Evolutionary conservation across 257 asterid species (phyloP).

Genomic region (Gentiana straminea): DNA sequence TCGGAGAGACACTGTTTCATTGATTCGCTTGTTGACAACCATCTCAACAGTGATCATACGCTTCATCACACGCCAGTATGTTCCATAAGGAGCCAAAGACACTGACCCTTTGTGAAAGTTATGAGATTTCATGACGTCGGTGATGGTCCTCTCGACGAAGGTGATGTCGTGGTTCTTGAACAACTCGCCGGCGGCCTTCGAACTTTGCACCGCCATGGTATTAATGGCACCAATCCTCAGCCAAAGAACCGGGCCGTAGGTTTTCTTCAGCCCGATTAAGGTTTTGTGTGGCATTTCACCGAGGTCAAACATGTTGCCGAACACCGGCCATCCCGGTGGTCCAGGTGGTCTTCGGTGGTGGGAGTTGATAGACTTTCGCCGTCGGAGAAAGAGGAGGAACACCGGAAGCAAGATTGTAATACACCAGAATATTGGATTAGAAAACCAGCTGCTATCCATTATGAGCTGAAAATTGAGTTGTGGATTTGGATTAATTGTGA

Average conservation of each 20-base stretch:
- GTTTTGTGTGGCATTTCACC: conserved; percentile 44
- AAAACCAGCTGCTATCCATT: too few species aligned
- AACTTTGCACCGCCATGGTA: conserved; percentile 32
- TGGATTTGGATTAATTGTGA: too few species aligned
- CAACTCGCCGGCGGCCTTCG: conserved; percentile 33
- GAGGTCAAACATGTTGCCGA: conserved; percentile 51
- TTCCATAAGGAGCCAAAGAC: conserved; percentile 48
- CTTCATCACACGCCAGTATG: conserved; percentile 43
- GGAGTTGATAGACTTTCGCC: conserved; percentile 1
- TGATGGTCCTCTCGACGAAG: not conserved
- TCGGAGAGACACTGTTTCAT: conserved; percentile 31
- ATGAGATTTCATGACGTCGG: not conserved
- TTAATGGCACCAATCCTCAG: conserved; percentile 36
- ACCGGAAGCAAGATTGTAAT: conserved; percentile 7
- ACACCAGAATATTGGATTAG: conserved; percentile 1
- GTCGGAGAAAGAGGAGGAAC: conserved; percentile 5
- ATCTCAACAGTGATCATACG: conserved; percentile 47
- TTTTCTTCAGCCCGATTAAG: conserved; percentile 15
- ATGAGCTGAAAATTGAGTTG: too few species aligned
- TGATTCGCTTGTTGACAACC: conserved; percentile 28
- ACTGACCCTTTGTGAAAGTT: not conserved
- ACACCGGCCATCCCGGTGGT: conserved; percentile 48
- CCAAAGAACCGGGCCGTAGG: conserved; percentile 45
- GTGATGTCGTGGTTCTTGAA: conserved; percentile 28
- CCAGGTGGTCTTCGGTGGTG: conserved; percentile 31